These are phyloP conservation scores for Fusarium tricinctum DNA, from an alignment of 2,329 filamentous ascomycete genomes.

Conservation along the genomic window DNA sequence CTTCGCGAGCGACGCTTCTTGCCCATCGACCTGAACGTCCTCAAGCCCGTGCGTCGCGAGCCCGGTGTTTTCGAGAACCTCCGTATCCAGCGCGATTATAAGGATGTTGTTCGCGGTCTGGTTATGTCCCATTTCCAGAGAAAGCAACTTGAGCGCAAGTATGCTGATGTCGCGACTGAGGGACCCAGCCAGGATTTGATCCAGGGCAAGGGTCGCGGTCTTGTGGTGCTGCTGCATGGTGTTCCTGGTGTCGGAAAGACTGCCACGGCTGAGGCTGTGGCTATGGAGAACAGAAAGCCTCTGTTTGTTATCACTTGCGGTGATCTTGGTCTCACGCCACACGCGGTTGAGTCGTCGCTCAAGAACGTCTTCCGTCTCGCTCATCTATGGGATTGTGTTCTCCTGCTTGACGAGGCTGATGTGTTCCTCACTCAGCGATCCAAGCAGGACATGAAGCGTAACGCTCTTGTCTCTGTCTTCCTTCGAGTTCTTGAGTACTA, in stretches of 20 bases:
- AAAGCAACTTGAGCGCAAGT: constrained; percentile 55
- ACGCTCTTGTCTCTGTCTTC: constrained; percentile 60
- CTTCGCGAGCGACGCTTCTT: constrained; percentile 58
- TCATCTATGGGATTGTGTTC: constrained; percentile 56
- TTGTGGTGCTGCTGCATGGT: constrained; percentile 62
- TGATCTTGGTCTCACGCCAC: constrained; percentile 60
- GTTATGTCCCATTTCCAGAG: constrained; percentile 60
- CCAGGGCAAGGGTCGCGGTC: constrained; percentile 60
- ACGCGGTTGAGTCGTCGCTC: constrained; percentile 58
- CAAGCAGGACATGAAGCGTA: constrained; percentile 52
- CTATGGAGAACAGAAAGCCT: constrained; percentile 59
- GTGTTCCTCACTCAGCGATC: constrained; percentile 53
- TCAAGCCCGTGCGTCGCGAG: constrained; percentile 55
- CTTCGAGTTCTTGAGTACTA: constrained; percentile 64
- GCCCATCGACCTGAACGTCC: constrained; percentile 54
- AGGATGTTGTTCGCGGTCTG: constrained; percentile 57
- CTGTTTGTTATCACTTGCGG: constrained; percentile 65
- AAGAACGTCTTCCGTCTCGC: constrained; percentile 61
- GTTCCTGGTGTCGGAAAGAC: constrained; percentile 66
- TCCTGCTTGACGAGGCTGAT: constrained; percentile 57
- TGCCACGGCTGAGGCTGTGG: constrained; percentile 60
- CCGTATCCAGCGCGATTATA: constrained; percentile 58
- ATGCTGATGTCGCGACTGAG: constrained; percentile 49
- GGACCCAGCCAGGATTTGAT: constrained; percentile 58
- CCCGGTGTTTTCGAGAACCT: constrained; percentile 58